Base-by-base conservation (phyloP, 140 eudicot genomes). In the Ambrosia hybrid region DNA sequence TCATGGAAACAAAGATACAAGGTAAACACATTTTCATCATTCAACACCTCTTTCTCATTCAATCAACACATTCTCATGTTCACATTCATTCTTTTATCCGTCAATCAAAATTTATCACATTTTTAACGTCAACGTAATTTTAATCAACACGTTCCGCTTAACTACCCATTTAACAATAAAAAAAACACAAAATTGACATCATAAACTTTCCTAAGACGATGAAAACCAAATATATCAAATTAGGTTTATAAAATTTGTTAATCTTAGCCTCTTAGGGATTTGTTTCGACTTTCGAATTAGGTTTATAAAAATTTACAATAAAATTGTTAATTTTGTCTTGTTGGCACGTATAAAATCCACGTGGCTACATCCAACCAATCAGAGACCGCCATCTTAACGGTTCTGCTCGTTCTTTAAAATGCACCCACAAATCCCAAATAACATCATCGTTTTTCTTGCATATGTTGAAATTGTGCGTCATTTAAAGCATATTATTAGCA, bases 351-450 rank as follows among this genome's bases (percentile, higher is more conserved):
- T 51, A 21, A 66, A 51, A 21, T 21, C 71, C 76, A 79, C 79
- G 83, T 79, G 72, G 75, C 9, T 3, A 10, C 36, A 26, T 9
- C 17, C 65, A 48, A 59, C 83, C 52, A 73, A 79, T 67, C 11
- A 30, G 0, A 66, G 0, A 0, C 17, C 26, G 66, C 75, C 83
- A 73, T 4, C 51, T 21, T 60, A 33, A 65, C 37, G 2, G 5
- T 17, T 45, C 74, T 65, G 38, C 67, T 73, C 52, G 21, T 39
- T 73, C 53, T 67, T 38, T 51, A 66, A 37, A 79, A 34, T 26
- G 71, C 78, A 57, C 70, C 65, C 67, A 70, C 51, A 51, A 61
- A 51, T 36, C 30, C 30, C 53, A 11, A 8, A 48, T 12, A 48
- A 48, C 45, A 39, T 10, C 67, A 61, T 70, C 67, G 67, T 36